phyloP scores from a whole-genome alignment of 2,329 filamentous ascomycete species.

The Ascochyta viciae-villosae region DNA sequence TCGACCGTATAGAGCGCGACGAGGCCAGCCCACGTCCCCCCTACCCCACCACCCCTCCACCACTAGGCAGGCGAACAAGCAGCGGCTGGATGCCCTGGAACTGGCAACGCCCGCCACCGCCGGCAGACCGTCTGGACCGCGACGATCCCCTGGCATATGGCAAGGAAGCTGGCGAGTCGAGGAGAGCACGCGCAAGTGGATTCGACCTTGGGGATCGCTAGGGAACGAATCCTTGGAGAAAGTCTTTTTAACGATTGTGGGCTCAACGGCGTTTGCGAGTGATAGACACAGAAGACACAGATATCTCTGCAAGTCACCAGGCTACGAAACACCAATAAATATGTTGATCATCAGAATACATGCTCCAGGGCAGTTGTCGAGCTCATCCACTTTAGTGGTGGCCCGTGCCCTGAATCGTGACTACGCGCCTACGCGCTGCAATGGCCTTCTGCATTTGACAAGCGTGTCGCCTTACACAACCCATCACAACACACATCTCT shows the following conservation, averaged over 20 bases:
- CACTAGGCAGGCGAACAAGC: conserved; percentile 40
- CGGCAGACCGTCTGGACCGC: conserved; percentile 17
- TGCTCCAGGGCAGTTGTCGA: neutral
- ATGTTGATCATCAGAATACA: conserved; percentile 3
- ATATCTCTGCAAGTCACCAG: conserved; percentile 5
- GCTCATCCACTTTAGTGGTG: neutral
- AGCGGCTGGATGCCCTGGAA: conserved; percentile 60
- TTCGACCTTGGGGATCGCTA: conserved; percentile 46
- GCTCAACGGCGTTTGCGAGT: conserved; percentile 19
- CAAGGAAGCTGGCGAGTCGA: conserved; percentile 31
- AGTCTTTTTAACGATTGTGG: conserved; percentile 7
- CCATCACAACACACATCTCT: neutral
- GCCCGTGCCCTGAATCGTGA: conserved; percentile 13
- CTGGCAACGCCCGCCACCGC: conserved; percentile 47
- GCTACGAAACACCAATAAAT: conserved; percentile 10
- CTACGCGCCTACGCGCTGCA: neutral
- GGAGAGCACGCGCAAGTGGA: conserved; percentile 36
- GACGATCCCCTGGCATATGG: conserved; percentile 48
- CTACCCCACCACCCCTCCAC: conserved; percentile 44
- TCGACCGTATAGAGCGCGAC: conserved; percentile 80
- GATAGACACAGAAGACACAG: conserved; percentile 2
- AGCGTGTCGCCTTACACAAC: no score
- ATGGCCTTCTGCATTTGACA: neutral
- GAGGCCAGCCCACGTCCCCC: conserved; percentile 60
- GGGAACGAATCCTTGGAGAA: conserved; percentile 19